A percentile compares a stretch with the other conserved stretches of the same genome.
These are phyloP conservation scores for Pythium aquatile DNA, from an alignment of 352 stramenopile species.

Conservation along the genomic window DNA sequence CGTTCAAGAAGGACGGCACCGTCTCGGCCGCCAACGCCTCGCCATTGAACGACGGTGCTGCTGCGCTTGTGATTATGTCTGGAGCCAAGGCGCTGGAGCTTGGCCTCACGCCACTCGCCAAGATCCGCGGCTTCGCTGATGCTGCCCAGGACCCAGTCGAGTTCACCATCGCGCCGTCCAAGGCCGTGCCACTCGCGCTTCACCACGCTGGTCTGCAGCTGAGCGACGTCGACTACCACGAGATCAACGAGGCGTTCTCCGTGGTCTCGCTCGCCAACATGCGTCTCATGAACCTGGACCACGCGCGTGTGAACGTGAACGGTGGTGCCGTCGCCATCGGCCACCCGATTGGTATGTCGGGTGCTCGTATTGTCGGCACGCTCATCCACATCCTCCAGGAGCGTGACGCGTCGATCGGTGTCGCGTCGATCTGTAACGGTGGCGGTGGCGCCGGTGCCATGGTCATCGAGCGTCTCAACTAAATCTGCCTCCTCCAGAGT, in stretches of 20 bases:
- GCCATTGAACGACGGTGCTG: conserved; percentile 96
- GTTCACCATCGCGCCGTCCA: conserved; percentile 96
- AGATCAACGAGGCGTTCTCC: conserved; percentile 99
- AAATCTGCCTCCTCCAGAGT: conserved; percentile 11
- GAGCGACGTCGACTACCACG: conserved; percentile 96
- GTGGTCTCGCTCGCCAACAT: conserved; percentile 97
- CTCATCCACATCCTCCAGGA: conserved; percentile 94
- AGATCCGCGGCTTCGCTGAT: conserved; percentile 82
- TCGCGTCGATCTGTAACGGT: conserved; percentile 98
- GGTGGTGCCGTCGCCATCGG: conserved; percentile 90
- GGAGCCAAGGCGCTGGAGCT: conserved; percentile 83
- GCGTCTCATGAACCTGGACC: conserved; percentile 92
- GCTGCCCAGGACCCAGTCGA: conserved; percentile 89
- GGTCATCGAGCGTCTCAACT: conserved; percentile 91
- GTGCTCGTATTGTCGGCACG: conserved; percentile 93
- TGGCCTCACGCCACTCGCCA: conserved; percentile 71
- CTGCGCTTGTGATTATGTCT: conserved; percentile 95
- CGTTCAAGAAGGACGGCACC: conserved; percentile 96
- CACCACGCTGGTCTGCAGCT: conserved; percentile 88
- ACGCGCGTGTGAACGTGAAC: conserved; percentile 95
- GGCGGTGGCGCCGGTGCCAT: conserved; percentile 96
- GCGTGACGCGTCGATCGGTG: conserved; percentile 94
- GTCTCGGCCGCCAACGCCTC: conserved; percentile 98
- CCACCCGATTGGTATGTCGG: conserved; percentile 86
- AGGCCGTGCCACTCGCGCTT: conserved; percentile 93